A percentile compares a stretch with the other conserved stretches of the same genome.
phyloP scores from a whole-genome alignment of 306 rosid genomes.

The Trifolium subterraneum region DNA sequence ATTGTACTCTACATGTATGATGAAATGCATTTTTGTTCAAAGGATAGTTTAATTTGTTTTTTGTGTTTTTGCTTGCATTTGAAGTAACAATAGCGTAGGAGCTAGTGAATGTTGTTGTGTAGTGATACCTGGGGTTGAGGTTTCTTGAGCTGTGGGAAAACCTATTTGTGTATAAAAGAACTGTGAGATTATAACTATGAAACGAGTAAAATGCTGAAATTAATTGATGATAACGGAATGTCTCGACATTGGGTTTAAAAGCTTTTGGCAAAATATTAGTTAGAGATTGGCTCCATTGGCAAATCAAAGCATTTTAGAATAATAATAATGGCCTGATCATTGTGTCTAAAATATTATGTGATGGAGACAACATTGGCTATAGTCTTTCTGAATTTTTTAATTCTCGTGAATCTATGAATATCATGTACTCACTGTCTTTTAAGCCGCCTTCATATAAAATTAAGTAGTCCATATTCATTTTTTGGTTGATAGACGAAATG shows the following conservation, averaged over 20 bases:
- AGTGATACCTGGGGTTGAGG: conserved; percentile 23
- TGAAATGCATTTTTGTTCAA: conserved; percentile 16
- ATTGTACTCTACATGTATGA: not conserved
- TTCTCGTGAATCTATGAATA: conserved; percentile 10
- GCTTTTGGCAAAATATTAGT: conserved; percentile 8
- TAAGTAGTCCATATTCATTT: not conserved
- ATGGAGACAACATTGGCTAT: conserved; percentile 2
- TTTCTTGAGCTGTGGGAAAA: conserved; percentile 4
- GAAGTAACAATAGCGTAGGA: not conserved
- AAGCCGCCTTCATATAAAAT: not conserved
- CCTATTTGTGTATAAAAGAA: not conserved
- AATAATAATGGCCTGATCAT: not conserved
- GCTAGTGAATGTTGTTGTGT: conserved; percentile 10
- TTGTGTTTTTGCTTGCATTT: not conserved
- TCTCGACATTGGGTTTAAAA: conserved; percentile 7
- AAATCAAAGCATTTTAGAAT: conserved; percentile 18
- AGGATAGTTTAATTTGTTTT: not conserved
- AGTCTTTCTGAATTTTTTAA: conserved; percentile 16
- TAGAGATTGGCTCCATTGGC: not conserved
- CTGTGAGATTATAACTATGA: conserved; percentile 5
- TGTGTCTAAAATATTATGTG: conserved; percentile 7
- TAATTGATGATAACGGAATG: not conserved
- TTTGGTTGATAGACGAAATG: too few species aligned
- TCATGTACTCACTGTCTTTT: not conserved
- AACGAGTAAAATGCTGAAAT: not conserved